Percentiles rank a stretch among this genome's conserved stretches.
These are phyloP conservation scores for Microthlaspi erraticum DNA, from an alignment of 345 rosid species.

Conservation along the genomic window DNA sequence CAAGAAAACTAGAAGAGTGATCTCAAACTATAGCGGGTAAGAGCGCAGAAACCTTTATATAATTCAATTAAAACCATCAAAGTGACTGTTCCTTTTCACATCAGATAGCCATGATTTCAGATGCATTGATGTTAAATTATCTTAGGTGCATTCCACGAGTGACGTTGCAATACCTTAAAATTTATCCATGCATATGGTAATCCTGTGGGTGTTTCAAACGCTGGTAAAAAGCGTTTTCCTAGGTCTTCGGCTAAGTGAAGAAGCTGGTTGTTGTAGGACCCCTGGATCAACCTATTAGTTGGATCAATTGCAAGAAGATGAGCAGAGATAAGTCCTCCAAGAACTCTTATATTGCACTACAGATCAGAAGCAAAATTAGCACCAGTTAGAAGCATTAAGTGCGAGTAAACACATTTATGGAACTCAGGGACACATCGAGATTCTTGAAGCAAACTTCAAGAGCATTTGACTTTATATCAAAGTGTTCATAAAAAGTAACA, in stretches of 20 bases:
- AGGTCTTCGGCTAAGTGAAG: slow-evolving; percentile 83
- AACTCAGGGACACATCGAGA: slow-evolving; percentile 7
- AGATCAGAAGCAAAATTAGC: slow-evolving; percentile 46
- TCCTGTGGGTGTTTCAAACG: slow-evolving; percentile 88
- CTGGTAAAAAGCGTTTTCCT: slow-evolving; percentile 84
- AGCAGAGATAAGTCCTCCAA: slow-evolving; percentile 98
- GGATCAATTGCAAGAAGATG: slow-evolving; percentile 97
- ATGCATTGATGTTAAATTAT: slow-evolving; percentile 4
- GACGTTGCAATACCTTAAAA: slow-evolving; percentile 64
- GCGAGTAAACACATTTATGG: slow-evolving; percentile 3
- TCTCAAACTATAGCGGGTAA: slow-evolving; percentile 34
- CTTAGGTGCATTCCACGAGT: slow-evolving; percentile 9
- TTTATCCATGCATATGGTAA: slow-evolving; percentile 97
- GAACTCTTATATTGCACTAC: slow-evolving; percentile 98
- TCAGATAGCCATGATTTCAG: neutral
- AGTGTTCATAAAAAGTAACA: neutral
- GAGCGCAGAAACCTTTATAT: neutral
- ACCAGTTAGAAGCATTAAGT: slow-evolving; percentile 39
- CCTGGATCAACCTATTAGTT: slow-evolving; percentile 70
- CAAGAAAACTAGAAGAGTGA: slow-evolving; percentile 48
- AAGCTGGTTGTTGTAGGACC: slow-evolving; percentile 79
- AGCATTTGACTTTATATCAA: neutral
- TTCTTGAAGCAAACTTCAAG: slow-evolving; percentile 17
- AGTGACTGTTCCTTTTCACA: slow-evolving; percentile 3
- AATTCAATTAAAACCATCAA: neutral